Conservation (phyloP, 108 stramenopile genomes). For the Fistulifera pelliculosa region DNA sequence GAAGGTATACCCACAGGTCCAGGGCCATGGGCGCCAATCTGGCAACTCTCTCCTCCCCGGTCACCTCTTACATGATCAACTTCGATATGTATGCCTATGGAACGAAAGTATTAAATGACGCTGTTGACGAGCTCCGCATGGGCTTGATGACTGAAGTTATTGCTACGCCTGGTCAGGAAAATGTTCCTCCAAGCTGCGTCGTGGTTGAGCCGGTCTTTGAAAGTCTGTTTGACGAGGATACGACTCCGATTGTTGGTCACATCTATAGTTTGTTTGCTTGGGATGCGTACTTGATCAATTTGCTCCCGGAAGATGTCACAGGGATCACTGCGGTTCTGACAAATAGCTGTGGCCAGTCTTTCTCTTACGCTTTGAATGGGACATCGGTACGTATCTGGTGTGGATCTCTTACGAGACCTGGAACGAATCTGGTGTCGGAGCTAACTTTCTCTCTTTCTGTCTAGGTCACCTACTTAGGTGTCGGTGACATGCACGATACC, state of each 20-base stretch:
- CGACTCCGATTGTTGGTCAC: conserved; percentile 9
- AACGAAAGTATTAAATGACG: background rate
- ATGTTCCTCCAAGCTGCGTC: background rate
- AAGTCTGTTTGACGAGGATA: background rate
- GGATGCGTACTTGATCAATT: conserved; percentile 11
- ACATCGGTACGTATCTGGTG: conserved; percentile 5
- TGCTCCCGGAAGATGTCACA: conserved; percentile 12
- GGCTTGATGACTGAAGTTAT: background rate
- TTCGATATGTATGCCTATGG: background rate
- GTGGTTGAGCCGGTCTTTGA: conserved; percentile 3
- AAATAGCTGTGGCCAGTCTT: conserved; percentile 21
- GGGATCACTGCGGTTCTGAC: conserved; percentile 13
- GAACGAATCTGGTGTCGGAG: too few species aligned
- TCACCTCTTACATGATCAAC: background rate
- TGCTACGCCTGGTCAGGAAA: background rate
- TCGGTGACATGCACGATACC: conserved; percentile 16
- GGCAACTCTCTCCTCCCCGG: conserved; percentile 8
- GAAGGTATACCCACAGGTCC: background rate
- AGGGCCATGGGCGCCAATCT: conserved; percentile 3
- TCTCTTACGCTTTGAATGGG: conserved; percentile 34
- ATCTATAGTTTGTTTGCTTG: conserved; percentile 9
- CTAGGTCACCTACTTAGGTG: conserved; percentile 4
- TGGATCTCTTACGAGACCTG: too few species aligned
- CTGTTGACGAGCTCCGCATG: background rate
- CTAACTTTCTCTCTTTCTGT: background rate